A percentile compares a stretch with the other conserved stretches of the same genome.
Conservation (phyloP, 2,329 filamentous ascomycete species). For the Colletotrichum camelliae region DNA sequence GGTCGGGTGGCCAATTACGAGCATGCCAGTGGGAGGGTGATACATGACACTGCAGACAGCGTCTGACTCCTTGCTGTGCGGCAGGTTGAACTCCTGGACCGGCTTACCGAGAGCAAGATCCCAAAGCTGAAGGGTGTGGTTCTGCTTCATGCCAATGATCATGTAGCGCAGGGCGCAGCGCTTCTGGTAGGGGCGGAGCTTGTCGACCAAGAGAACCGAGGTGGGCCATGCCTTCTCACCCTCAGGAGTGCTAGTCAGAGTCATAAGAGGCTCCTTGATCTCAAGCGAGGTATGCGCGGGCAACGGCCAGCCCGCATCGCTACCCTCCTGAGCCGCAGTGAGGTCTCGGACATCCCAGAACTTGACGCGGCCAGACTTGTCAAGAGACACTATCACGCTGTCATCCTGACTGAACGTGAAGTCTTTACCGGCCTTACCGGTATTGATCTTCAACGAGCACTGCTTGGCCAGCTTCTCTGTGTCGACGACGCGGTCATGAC, state of each 20-base stretch:
- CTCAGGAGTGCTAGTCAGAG: slow-evolving; percentile 83
- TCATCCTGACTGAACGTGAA: slow-evolving; percentile 98
- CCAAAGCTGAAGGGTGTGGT: slow-evolving; percentile 98
- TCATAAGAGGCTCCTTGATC: slow-evolving; percentile 85
- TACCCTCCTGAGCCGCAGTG: slow-evolving; percentile 58
- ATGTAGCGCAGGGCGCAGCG: slow-evolving; percentile 91
- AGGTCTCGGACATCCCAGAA: slow-evolving; percentile 97
- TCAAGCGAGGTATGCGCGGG: slow-evolving; percentile 69
- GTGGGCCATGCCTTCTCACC: slow-evolving; percentile 97
- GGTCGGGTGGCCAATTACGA: slow-evolving; percentile 93
- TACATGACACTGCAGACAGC: slow-evolving; percentile 98
- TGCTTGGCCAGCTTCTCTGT: slow-evolving; percentile 87
- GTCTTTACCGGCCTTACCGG: slow-evolving; percentile 97
- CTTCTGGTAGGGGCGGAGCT: slow-evolving; percentile 91
- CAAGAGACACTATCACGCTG: slow-evolving; percentile 89
- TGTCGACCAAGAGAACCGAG: slow-evolving; percentile 94
- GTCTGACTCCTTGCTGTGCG: slow-evolving; percentile 94
- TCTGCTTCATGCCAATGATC: slow-evolving; percentile 98
- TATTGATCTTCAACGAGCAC: slow-evolving; percentile 90
- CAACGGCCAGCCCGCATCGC: slow-evolving; percentile 54
- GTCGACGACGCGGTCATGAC: slow-evolving; percentile 75
- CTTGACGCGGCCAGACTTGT: slow-evolving; percentile 95
- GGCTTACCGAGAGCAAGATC: slow-evolving; percentile 94
- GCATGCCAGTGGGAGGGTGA: slow-evolving; percentile 89
- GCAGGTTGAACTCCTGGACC: slow-evolving; percentile 95